A percentile compares a stretch with the other conserved stretches of the same genome.
phyloP scores from a whole-genome alignment of 305 asterid genomes.

The Andrographis paniculata region DNA sequence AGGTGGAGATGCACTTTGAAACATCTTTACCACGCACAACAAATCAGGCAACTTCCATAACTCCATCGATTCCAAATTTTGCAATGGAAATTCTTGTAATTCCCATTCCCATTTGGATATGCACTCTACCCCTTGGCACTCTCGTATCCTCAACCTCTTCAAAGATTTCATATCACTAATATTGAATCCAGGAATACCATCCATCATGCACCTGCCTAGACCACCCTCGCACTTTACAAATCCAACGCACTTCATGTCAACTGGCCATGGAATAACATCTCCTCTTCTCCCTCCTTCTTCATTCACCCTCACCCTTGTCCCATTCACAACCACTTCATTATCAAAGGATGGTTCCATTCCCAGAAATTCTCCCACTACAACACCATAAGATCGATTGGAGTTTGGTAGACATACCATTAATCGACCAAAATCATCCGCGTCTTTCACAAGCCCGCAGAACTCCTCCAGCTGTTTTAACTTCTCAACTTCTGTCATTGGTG shows the following conservation, averaged over 20 bases:
- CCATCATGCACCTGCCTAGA: not conserved
- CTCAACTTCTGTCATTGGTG: conserved; percentile 7
- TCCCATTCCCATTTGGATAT: no score
- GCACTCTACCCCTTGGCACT: conserved; percentile 5
- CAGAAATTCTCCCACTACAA: no score
- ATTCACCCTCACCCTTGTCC: not conserved
- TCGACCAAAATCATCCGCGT: not conserved
- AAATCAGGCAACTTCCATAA: not conserved
- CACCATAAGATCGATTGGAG: not conserved
- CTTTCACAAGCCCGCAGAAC: not conserved
- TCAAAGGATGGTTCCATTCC: no score
- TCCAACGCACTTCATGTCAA: not conserved
- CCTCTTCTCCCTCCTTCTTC: no score
- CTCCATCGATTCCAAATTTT: not conserved
- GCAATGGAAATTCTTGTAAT: not conserved
- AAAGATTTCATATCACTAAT: not conserved
- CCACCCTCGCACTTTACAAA: no score
- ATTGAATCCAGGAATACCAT: conserved; percentile 1
- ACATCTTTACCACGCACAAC: not conserved
- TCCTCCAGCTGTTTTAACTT: conserved; percentile 9
- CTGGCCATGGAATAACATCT: not conserved
- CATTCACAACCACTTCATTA: no score
- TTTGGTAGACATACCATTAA: not conserved
- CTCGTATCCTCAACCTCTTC: not conserved
- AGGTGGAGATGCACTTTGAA: not conserved